phyloP scores from a whole-genome alignment of 1,284 basidiomycete species.

The Leccinum solheimii region DNA sequence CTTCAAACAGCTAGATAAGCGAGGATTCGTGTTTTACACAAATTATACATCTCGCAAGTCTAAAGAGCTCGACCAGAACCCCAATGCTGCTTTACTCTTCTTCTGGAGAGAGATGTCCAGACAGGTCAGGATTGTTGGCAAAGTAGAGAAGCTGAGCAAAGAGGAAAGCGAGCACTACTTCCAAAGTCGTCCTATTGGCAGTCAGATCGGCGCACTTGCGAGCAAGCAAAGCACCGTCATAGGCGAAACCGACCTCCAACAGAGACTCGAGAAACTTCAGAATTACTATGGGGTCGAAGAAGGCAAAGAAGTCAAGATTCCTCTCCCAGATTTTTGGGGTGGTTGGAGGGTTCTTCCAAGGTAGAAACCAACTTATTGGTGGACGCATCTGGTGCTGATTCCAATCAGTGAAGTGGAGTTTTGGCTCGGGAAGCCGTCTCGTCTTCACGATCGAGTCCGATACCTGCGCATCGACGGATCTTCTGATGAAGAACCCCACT shows the following conservation, averaged over 20 bases:
- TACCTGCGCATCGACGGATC: constrained; percentile 65
- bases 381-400: constrained; percentile 5
- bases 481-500: constrained; percentile 41
- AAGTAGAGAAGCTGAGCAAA: constrained; percentile 71
- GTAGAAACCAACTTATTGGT: constrained; percentile 41
- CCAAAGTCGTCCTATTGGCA: constrained; percentile 79
- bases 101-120: constrained; percentile 90
- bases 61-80: constrained; percentile 73
- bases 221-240: constrained; percentile 84
- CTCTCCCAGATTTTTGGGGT: constrained; percentile 93
- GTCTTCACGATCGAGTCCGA: constrained; percentile 86
- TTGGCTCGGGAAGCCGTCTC: constrained; percentile 89
- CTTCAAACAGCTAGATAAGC: constrained; percentile 84
- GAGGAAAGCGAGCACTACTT: constrained; percentile 87
- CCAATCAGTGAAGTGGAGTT: constrained; percentile 74
- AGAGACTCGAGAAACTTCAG: constrained; percentile 61
- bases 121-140: constrained; percentile 84
- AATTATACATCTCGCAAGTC: constrained; percentile 96
- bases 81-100: constrained; percentile 80
- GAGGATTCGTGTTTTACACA: constrained; percentile 94
- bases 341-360: constrained; percentile 92
- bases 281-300: constrained; percentile 56
- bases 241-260: constrained; percentile 66
- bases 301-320: constrained; percentile 53
- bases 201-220: constrained; percentile 90